A percentile compares a stretch with the other conserved stretches of the same genome.
phyloP scores from a whole-genome alignment of 768 basidiomycete genomes.

The Lactarius tabidus region DNA sequence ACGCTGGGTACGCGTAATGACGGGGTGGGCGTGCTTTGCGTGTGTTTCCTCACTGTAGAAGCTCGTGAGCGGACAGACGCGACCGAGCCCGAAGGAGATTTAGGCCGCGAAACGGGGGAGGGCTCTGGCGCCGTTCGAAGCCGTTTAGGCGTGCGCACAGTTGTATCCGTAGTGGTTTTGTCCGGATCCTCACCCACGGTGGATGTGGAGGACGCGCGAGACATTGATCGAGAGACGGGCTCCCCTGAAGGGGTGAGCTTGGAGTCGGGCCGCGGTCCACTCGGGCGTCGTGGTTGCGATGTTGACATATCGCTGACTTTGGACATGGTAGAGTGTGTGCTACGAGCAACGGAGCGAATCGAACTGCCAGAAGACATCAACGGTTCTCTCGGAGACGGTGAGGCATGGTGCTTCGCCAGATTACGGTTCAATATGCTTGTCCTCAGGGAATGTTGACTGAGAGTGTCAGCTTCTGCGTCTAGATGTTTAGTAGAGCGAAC shows the following conservation, averaged over 20 bases:
- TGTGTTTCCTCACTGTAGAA: constrained; percentile 37
- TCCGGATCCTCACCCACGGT: constrained; percentile 17
- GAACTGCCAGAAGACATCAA: constrained; percentile 37
- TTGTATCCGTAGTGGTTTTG: background rate
- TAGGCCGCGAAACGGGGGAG: constrained; percentile 21
- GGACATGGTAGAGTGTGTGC: constrained; percentile 36
- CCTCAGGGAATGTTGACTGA: constrained; percentile 46
- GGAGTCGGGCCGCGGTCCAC: constrained; percentile 53
- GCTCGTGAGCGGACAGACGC: constrained; percentile 36
- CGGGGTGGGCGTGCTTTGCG: constrained; percentile 23
- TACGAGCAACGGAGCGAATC: constrained; percentile 45
- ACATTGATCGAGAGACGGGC: constrained; percentile 21
- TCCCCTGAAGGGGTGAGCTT: constrained; percentile 56
- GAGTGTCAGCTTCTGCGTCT: constrained; percentile 38
- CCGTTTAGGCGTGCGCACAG: constrained; percentile 7
- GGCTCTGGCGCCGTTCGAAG: constrained; percentile 16
- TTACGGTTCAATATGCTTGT: constrained; percentile 40
- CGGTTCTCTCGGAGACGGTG: constrained; percentile 31
- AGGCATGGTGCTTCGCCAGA: constrained; percentile 28
- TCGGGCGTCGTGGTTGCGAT: constrained; percentile 28
- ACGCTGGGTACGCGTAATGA: constrained; percentile 22
- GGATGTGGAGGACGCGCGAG: constrained; percentile 21
- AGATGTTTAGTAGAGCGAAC: constrained; percentile 24
- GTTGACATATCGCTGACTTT: constrained; percentile 29
- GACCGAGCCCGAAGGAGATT: constrained; percentile 35